Evolutionary conservation across 2,329 filamentous ascomycete genomes (phyloP).

Genomic region (Aureobasidium sp.): DNA sequence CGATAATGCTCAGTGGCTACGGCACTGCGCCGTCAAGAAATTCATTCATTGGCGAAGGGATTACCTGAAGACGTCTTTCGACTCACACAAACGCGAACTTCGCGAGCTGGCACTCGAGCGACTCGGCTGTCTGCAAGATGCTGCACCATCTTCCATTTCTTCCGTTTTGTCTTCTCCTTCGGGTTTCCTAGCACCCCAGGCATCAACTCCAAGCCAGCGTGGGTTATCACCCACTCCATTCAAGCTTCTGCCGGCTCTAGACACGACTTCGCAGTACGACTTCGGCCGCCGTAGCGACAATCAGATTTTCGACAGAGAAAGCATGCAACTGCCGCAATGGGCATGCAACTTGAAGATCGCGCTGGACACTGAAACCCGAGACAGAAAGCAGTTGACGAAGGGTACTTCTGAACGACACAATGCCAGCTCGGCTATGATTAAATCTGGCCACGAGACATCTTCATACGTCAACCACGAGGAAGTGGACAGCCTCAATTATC

Average conservation of each 20-base stretch:
- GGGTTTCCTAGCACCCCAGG: slow-evolving; percentile 14
- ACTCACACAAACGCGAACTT: slow-evolving; percentile 22
- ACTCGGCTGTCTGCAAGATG: slow-evolving; percentile 17
- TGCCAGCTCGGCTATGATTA: background rate
- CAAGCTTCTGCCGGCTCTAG: background rate
- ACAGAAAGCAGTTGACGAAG: slow-evolving; percentile 34
- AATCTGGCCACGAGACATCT: background rate
- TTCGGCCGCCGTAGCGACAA: background rate
- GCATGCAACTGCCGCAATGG: slow-evolving; percentile 55
- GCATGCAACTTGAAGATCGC: slow-evolving; percentile 72
- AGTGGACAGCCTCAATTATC: slow-evolving; percentile 36
- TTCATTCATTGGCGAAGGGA: slow-evolving; percentile 60
- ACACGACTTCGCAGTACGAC: background rate
- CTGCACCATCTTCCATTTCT: slow-evolving; percentile 14
- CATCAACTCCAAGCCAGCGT: slow-evolving; percentile 5
- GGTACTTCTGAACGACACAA: slow-evolving; percentile 46
- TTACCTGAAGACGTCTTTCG: slow-evolving; percentile 25
- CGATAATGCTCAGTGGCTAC: slow-evolving; percentile 71
- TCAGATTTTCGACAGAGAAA: background rate
- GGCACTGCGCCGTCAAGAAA: slow-evolving; percentile 77
- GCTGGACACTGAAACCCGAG: slow-evolving; percentile 59
- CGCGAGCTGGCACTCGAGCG: slow-evolving; percentile 23
- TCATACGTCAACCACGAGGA: background rate
- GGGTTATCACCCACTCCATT: background rate
- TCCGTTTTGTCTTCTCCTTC: slow-evolving; percentile 23